These are phyloP conservation scores for Fusarium lyarnte DNA, from an alignment of 2,329 filamentous ascomycete species.

Conservation along the genomic window DNA sequence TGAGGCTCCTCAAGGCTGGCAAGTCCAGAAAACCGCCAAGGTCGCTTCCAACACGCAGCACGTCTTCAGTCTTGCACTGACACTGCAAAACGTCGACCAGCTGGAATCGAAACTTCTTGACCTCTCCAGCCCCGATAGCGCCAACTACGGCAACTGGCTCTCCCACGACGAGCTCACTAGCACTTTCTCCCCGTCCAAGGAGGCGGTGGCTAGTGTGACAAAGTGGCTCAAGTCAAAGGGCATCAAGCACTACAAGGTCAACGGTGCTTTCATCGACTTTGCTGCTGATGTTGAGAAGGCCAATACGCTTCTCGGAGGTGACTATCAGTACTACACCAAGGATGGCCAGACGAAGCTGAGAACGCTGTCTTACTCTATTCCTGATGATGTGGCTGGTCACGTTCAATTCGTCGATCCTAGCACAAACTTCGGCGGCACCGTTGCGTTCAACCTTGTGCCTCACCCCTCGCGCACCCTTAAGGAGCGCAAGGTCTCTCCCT, in stretches of 20 bases:
- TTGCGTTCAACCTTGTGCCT: conserved; percentile 17
- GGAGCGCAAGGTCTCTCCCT: not conserved
- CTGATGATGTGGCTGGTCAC: conserved; percentile 1
- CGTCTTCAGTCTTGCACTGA: conserved; percentile 26
- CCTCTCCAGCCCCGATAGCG: conserved; percentile 21
- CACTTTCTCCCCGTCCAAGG: conserved; percentile 7
- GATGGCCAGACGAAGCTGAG: conserved; percentile 20
- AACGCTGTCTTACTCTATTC: conserved; percentile 27
- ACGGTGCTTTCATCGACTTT: conserved; percentile 24
- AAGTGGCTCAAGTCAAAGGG: conserved; percentile 29
- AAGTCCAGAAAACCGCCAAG: not conserved
- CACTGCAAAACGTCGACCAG: conserved; percentile 25
- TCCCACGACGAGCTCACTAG: conserved; percentile 5
- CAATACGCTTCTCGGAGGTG: conserved; percentile 4
- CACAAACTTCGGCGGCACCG: conserved; percentile 27
- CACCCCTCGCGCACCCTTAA: conserved; percentile 1
- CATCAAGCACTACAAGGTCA: conserved; percentile 27
- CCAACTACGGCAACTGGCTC: conserved; percentile 26
- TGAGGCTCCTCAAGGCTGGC: conserved; percentile 5
- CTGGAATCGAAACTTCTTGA: conserved; percentile 27
- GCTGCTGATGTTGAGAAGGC: conserved; percentile 18
- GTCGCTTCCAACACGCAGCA: conserved; percentile 8
- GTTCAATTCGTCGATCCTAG: conserved; percentile 28
- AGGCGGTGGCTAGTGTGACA: conserved; percentile 15
- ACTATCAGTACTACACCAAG: conserved; percentile 24